Percentiles rank a stretch among this genome's conserved stretches.
phyloP scores from a whole-genome alignment of 257 asterid genomes.

The Solanum medicagineum region DNA sequence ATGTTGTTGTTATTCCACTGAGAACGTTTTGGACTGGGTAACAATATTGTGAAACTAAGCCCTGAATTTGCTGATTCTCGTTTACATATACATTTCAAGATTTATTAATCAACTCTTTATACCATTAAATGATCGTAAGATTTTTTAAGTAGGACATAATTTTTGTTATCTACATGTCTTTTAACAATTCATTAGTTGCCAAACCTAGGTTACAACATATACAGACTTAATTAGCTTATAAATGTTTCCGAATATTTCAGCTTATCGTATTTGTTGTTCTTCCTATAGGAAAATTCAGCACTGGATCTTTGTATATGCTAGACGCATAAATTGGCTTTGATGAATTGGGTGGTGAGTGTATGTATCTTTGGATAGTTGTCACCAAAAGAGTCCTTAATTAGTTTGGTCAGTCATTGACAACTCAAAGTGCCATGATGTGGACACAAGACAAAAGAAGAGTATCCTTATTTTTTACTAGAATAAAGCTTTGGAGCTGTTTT shows the following conservation, averaged over 20 bases:
- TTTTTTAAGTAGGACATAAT: neutral
- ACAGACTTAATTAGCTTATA: neutral
- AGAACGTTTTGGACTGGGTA: neutral
- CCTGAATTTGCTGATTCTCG: neutral
- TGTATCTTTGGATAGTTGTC: neutral
- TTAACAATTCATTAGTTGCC: neutral
- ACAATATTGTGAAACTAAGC: neutral
- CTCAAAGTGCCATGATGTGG: neutral
- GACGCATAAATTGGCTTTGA: neutral
- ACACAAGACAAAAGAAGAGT: neutral
- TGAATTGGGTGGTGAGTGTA: neutral
- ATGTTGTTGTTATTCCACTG: neutral
- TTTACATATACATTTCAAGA: neutral
- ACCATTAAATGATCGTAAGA: neutral
- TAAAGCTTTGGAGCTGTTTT: neutral
- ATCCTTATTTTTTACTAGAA: neutral
- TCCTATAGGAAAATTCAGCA: neutral
- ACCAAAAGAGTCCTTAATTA: neutral
- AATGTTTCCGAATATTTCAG: neutral
- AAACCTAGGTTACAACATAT: neutral
- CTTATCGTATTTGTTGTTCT: neutral
- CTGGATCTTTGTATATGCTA: neutral
- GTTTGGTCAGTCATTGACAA: neutral
- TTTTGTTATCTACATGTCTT: neutral
- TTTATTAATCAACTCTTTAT: neutral